These are phyloP conservation scores for Tausonia pullulans DNA, from an alignment of 1,284 basidiomycete genomes.

Conservation along the genomic window DNA sequence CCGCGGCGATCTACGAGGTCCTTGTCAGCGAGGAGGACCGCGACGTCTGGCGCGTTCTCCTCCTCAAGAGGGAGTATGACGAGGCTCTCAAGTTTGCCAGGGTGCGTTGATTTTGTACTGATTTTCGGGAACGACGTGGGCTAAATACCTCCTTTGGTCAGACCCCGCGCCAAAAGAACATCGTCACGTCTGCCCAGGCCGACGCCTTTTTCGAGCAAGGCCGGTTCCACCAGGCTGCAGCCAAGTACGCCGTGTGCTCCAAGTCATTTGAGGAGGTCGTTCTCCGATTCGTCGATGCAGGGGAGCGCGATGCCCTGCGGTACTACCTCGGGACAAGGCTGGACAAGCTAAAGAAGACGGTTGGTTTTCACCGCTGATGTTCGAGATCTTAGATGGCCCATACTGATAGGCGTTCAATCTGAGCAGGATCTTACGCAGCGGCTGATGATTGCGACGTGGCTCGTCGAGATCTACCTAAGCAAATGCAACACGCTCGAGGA, in stretches of 20 bases:
- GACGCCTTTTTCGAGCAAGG: slow-evolving; percentile 70
- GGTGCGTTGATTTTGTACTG: slow-evolving; percentile 37
- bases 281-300: slow-evolving; percentile 77
- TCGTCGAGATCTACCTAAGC: slow-evolving; percentile 91
- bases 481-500: slow-evolving; percentile 97
- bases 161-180: slow-evolving; percentile 74
- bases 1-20: slow-evolving; percentile 80
- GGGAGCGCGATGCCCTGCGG: slow-evolving; percentile 83
- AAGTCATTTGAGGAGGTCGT: slow-evolving; percentile 86
- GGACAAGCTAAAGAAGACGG: slow-evolving; percentile 67
- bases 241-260: slow-evolving; percentile 69
- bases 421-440: slow-evolving; percentile 76
- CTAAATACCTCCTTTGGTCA: slow-evolving; percentile 27
- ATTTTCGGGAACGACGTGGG: too few relatives aligned
- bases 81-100: slow-evolving; percentile 69
- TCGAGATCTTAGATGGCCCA: neutral
- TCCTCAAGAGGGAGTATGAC: slow-evolving; percentile 66
- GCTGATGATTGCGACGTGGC: slow-evolving; percentile 98
- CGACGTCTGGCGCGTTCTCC: slow-evolving; percentile 87
- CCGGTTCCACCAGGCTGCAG: slow-evolving; percentile 80
- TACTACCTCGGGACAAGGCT: slow-evolving; percentile 82
- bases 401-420: neutral
- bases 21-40: slow-evolving; percentile 78
- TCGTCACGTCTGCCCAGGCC: slow-evolving; percentile 74
- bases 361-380: slow-evolving; percentile 33